These are phyloP conservation scores for Otatea glauca DNA, from an alignment of 176 grass and related monocot species.

Conservation along the genomic window DNA sequence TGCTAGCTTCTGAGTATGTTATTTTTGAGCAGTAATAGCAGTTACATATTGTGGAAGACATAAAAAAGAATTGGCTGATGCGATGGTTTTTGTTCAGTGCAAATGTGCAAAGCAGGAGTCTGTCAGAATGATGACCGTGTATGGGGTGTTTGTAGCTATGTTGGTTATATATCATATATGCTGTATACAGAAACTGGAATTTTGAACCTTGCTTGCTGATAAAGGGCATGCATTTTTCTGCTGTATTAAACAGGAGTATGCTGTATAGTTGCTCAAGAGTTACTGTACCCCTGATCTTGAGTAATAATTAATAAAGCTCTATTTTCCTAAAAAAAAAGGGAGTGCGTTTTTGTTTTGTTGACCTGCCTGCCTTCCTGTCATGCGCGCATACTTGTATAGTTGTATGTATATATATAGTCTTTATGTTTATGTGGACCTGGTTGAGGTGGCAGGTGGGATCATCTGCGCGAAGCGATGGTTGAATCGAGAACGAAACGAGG, in stretches of 20 bases:
- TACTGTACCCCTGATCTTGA: neutral
- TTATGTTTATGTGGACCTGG: no score
- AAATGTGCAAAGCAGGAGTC: slow-evolving; percentile 29
- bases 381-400: no score
- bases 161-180: neutral
- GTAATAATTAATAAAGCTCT: neutral
- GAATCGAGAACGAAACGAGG: no score
- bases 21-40: slow-evolving; percentile 21
- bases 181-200: slow-evolving; percentile 25
- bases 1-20: slow-evolving; percentile 26
- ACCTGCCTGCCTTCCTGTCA: no score
- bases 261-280: neutral
- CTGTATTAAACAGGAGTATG: neutral
- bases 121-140: slow-evolving; percentile 31
- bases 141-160: neutral
- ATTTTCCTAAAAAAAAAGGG: neutral
- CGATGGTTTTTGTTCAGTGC: slow-evolving; percentile 22
- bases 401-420: no score
- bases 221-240: neutral
- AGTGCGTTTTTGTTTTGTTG: no score
- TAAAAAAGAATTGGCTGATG: neutral
- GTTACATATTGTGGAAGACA: neutral
- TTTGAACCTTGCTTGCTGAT: neutral
- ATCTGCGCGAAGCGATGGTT: no score
- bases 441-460: no score